These are phyloP conservation scores for Pythium graminicola DNA, from an alignment of 352 stramenopile genomes.

Conservation along the genomic window DNA sequence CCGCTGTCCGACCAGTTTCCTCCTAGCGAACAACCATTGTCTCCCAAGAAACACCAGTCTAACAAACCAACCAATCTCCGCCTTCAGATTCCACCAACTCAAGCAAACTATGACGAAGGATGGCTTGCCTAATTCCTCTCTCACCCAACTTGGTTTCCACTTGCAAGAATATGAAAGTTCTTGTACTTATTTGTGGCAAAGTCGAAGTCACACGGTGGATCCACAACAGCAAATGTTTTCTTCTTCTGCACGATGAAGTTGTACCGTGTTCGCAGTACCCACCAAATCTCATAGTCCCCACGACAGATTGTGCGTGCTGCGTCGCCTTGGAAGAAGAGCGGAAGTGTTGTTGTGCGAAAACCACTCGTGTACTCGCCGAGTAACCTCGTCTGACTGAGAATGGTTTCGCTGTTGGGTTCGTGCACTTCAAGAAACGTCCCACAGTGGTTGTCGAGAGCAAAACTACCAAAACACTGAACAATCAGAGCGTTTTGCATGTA, in stretches of 20 bases:
- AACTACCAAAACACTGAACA: slow-evolving; percentile 56
- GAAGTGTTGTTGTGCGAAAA: slow-evolving; percentile 69
- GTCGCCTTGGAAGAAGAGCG: slow-evolving; percentile 65
- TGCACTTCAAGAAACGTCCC: slow-evolving; percentile 84
- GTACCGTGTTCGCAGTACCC: slow-evolving; percentile 74
- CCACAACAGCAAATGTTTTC: slow-evolving; percentile 59
- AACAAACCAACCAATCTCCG: slow-evolving; percentile 12
- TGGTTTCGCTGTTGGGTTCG: slow-evolving; percentile 47
- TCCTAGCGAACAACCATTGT: neutral
- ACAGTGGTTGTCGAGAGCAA: slow-evolving; percentile 70
- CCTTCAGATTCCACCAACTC: slow-evolving; percentile 7
- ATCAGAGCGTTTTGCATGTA: slow-evolving; percentile 83
- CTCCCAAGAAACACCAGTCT: neutral
- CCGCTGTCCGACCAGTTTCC: slow-evolving; percentile 12
- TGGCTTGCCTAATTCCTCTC: slow-evolving; percentile 12
- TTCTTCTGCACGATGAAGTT: slow-evolving; percentile 81
- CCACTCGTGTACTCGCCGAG: slow-evolving; percentile 64
- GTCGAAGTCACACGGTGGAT: slow-evolving; percentile 74
- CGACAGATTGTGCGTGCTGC: slow-evolving; percentile 52
- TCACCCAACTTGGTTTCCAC: neutral
- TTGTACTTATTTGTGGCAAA: slow-evolving; percentile 74
- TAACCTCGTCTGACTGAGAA: slow-evolving; percentile 65
- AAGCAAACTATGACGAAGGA: slow-evolving; percentile 32
- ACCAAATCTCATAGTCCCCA: slow-evolving; percentile 83
- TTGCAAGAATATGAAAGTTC: slow-evolving; percentile 40